Base-by-base conservation (phyloP, 2,329 filamentous ascomycete genomes). In the Colletotrichum sp. region DNA sequence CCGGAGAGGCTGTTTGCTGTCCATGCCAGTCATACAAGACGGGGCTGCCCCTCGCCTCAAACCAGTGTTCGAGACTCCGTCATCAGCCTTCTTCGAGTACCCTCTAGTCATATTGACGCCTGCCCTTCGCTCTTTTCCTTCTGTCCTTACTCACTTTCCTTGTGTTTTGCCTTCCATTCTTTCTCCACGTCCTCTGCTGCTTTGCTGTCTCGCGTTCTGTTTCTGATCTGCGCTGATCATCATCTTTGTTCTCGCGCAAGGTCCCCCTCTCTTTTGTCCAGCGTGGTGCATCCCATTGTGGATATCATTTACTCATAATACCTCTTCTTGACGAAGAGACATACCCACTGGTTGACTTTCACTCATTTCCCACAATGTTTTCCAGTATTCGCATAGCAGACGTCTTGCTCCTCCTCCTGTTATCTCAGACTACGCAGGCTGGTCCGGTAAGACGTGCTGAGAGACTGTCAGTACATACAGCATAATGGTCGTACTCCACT, bases 391-490 rank as follows among this genome's bases (percentile, higher is more conserved):
- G 76, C 30, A 13, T 69, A 52, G 52, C 70, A 73, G 55, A 73
- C 21, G 52, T 72, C 28, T 39, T 78, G 30, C 72, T 78, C 32
- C 72, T 76, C 55, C 24, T 76, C 52, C 59, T 77, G 36, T 67
- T 72, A 68, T 74, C 69, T 60, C 68, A 77, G n/a, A 69, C 66
- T 63, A 65, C 77, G 77, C 77, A 78, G 76, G 77, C 77, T 28
- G 77, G 77, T 59, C 77, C 77, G 52, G 34, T 78, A 52, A 78
- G 76, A 55, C 77, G 76, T 66, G 69, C 30, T 15, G 72, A 66
- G 62, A 78, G 66, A 34, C 52, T 75, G 75, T 77, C 5, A 49
- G 71, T 75, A 55, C 3, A 39, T 24, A 21, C 44, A 44, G 26
- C 7, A 13, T 9, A 12, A 30, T 5, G 3, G 10, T 10, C 8